Evolutionary conservation across 2,329 filamentous ascomycete genomes (phyloP).

Genomic region (Chaetomium strumarium): DNA sequence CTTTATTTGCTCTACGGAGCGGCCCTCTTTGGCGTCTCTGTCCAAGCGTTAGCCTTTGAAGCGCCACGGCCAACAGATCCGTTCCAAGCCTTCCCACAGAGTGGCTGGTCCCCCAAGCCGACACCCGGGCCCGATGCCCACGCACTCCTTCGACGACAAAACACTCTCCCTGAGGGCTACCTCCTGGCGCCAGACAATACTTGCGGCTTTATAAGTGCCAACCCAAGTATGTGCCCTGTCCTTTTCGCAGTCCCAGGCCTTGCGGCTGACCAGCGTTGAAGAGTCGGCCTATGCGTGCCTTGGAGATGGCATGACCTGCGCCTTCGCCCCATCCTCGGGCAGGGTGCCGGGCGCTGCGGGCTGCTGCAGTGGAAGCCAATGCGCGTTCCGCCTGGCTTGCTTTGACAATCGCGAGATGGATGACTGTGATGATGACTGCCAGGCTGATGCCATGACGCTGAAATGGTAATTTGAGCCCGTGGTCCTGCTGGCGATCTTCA

Average conservation of each 20-base stretch:
- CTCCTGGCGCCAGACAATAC: conserved; percentile 45
- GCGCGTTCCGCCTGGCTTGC: conserved; percentile 35
- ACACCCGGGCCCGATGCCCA: conserved; percentile 35
- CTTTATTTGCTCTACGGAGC: conserved; percentile 25
- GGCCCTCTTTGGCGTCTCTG: conserved; percentile 30
- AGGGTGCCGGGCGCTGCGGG: conserved; percentile 33
- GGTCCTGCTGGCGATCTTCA: background rate
- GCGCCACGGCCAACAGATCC: conserved; percentile 33
- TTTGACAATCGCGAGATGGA: conserved; percentile 35
- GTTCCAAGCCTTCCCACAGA: conserved; percentile 28
- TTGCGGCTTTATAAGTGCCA: conserved; percentile 44
- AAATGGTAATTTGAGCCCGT: conserved; percentile 38
- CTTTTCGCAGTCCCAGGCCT: no score
- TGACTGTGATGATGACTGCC: conserved; percentile 37
- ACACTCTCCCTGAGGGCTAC: conserved; percentile 29
- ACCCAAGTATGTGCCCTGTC: conserved; percentile 28
- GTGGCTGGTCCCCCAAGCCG: conserved; percentile 36
- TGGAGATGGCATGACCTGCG: conserved; percentile 29
- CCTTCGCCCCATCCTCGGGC: conserved; percentile 33
- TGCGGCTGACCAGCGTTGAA: conserved; percentile 14
- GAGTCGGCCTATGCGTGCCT: conserved; percentile 38
- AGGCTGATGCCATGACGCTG: conserved; percentile 35
- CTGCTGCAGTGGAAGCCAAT: conserved; percentile 36
- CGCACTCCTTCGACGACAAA: conserved; percentile 31
- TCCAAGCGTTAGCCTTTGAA: conserved; percentile 32